Percentiles rank a stretch among this genome's conserved stretches.
These are phyloP conservation scores for Rutstroemia sp. DNA, from an alignment of 2,329 filamentous ascomycete species.

Conservation along the genomic window DNA sequence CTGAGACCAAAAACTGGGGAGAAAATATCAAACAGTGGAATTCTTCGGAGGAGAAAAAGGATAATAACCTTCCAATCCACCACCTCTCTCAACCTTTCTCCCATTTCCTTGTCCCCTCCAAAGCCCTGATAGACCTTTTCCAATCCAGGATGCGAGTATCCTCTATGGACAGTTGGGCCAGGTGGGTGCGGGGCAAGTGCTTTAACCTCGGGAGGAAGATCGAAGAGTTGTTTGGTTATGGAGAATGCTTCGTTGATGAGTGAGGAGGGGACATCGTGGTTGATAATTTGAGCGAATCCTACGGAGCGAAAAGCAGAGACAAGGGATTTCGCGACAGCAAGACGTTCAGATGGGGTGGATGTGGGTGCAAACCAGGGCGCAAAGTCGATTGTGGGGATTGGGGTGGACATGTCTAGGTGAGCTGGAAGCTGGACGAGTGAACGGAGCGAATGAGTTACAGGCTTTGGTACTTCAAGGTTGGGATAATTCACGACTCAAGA, in stretches of 20 bases:
- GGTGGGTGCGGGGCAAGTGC: slow-evolving; percentile 42
- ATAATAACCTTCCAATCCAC: slow-evolving; percentile 42
- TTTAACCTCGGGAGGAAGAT: slow-evolving; percentile 37
- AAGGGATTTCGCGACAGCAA: slow-evolving; percentile 32
- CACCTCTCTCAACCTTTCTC: slow-evolving; percentile 36
- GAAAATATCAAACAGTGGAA: no score
- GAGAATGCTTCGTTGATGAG: slow-evolving; percentile 37
- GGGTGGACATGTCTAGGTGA: neutral
- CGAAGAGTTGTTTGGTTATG: slow-evolving; percentile 37
- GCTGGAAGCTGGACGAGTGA: neutral
- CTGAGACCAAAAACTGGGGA: neutral
- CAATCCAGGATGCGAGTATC: slow-evolving; percentile 47
- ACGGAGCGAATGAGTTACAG: no score
- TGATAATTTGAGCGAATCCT: slow-evolving; percentile 42
- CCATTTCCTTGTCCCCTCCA: slow-evolving; percentile 34
- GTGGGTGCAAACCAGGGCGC: slow-evolving; percentile 11
- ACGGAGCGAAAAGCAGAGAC: slow-evolving; percentile 36
- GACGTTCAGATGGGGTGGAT: slow-evolving; percentile 24
- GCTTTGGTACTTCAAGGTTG: no score
- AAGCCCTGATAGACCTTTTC: slow-evolving; percentile 45
- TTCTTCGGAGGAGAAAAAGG: no score
- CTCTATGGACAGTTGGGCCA: slow-evolving; percentile 42
- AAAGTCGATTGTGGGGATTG: slow-evolving; percentile 23
- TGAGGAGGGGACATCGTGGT: slow-evolving; percentile 36
- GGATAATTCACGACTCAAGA: no score